Percentiles rank a stretch among this genome's conserved stretches.
Conservation (phyloP, 495 filamentous ascomycete species). For the Lophiostoma macrostomum region DNA sequence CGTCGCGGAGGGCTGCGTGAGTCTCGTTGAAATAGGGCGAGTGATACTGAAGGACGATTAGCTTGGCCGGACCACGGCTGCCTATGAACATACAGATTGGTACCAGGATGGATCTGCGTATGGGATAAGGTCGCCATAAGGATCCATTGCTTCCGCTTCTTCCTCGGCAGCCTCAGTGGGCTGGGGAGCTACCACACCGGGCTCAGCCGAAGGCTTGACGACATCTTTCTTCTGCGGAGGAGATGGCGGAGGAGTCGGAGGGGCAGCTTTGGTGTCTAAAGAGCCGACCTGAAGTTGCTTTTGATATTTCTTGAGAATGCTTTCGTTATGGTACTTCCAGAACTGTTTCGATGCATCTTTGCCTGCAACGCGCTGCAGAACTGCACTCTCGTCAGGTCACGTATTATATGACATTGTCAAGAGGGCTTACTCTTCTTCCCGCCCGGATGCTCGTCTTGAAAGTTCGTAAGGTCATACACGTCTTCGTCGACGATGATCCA, state of each 20-base stretch:
- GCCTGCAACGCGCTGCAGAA: constrained; percentile 86
- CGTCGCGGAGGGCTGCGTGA: constrained; percentile 82
- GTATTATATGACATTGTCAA: neutral
- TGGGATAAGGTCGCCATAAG: constrained; percentile 81
- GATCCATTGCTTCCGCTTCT: constrained; percentile 69
- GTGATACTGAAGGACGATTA: constrained; percentile 62
- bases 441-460: constrained; percentile 91
- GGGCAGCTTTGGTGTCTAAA: constrained; percentile 74
- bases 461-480: constrained; percentile 93
- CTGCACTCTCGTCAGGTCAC: constrained; percentile 37
- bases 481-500: constrained; percentile 94
- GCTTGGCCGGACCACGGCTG: neutral
- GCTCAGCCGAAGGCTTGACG: constrained; percentile 46
- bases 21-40: constrained; percentile 94
- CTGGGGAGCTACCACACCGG: constrained; percentile 45
- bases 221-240: constrained; percentile 53
- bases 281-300: constrained; percentile 83
- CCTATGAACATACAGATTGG: constrained; percentile 70
- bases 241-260: constrained; percentile 53
- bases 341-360: constrained; percentile 98
- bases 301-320: constrained; percentile 95
- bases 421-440: constrained; percentile 82
- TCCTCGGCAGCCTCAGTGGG: constrained; percentile 49
- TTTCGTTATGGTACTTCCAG: constrained; percentile 98
- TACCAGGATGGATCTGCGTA: constrained; percentile 95